Percentiles rank a stretch among this genome's conserved stretches.
Evolutionary conservation across 257 asterid species (phyloP).

Genomic region (Marsdenia floribunda): DNA sequence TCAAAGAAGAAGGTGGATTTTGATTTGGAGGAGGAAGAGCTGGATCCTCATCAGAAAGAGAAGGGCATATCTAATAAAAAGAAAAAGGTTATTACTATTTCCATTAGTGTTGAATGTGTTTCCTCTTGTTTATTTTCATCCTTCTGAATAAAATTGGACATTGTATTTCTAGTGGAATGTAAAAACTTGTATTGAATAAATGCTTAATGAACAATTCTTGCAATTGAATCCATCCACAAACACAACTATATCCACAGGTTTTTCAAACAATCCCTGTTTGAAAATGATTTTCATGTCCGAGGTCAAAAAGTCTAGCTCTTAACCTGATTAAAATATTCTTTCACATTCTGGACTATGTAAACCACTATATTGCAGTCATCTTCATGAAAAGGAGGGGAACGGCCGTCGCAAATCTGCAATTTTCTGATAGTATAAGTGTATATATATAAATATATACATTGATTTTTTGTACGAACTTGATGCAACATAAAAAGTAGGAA

Average conservation of each 20-base stretch:
- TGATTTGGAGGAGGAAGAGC: conserved; percentile 84
- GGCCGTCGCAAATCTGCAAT: too few relatives aligned
- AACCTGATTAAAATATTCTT: conserved; percentile 2
- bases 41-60: conserved; percentile 67
- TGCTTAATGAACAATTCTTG: conserved; percentile 47
- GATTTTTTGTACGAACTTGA: too few relatives aligned
- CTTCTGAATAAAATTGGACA: neutral
- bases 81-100: conserved; percentile 60
- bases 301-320: neutral
- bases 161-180: neutral
- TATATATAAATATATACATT: too few relatives aligned
- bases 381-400: too few relatives aligned
- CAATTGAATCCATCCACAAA: conserved; percentile 90
- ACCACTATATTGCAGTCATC: too few relatives aligned
- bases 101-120: neutral
- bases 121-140: neutral
- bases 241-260: conserved; percentile 95
- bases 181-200: neutral
- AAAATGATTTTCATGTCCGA: conserved; percentile 11
- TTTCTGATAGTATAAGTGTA: too few relatives aligned
- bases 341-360: conserved; percentile 25
- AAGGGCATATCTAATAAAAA: conserved; percentile 81
- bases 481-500: too few relatives aligned
- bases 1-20: conserved; percentile 71
- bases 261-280: conserved; percentile 14